These are phyloP conservation scores for Lepidopterella palustris DNA, from an alignment of 495 filamentous ascomycete genomes.

Conservation along the genomic window DNA sequence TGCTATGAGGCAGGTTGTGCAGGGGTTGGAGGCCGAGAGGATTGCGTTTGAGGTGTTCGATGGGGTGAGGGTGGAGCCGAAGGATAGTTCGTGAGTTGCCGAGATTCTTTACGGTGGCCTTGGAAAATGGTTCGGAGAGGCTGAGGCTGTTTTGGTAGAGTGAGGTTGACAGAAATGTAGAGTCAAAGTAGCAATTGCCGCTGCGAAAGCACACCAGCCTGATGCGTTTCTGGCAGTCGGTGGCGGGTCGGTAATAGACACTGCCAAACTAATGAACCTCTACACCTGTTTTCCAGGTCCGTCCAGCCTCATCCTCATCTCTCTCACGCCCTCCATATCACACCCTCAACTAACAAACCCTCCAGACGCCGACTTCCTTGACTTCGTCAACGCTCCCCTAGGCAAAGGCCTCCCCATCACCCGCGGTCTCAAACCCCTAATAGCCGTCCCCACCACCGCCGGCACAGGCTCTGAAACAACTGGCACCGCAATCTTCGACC, in stretches of 20 bases:
- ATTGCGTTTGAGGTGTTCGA: slow-evolving; percentile 76
- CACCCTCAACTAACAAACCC: slow-evolving; percentile 7
- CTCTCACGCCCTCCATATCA: not conserved
- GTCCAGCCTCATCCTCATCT: not conserved
- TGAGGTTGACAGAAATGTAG: slow-evolving; percentile 37
- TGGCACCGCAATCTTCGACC: slow-evolving; percentile 95
- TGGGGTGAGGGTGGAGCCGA: slow-evolving; percentile 76
- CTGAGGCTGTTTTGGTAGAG: not conserved
- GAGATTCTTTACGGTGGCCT: not conserved
- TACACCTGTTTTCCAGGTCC: slow-evolving; percentile 69
- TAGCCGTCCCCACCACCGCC: slow-evolving; percentile 92
- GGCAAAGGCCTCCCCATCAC: slow-evolving; percentile 81
- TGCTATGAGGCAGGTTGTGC: slow-evolving; percentile 77
- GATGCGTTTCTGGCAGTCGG: slow-evolving; percentile 93
- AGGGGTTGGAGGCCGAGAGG: slow-evolving; percentile 67
- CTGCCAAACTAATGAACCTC: slow-evolving; percentile 96
- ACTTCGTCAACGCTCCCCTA: slow-evolving; percentile 95
- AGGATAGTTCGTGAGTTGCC: slow-evolving; percentile 83
- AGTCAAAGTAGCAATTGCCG: slow-evolving; percentile 79
- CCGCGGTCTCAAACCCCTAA: slow-evolving; percentile 69
- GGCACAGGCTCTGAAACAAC: slow-evolving; percentile 95
- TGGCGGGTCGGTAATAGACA: slow-evolving; percentile 73
- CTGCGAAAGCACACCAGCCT: slow-evolving; percentile 66
- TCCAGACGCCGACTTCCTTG: slow-evolving; percentile 75
- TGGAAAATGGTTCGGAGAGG: too few species aligned